Evolutionary conservation across 73 alveolate species (phyloP).

Genomic region (Paramecium octaurelia): DNA sequence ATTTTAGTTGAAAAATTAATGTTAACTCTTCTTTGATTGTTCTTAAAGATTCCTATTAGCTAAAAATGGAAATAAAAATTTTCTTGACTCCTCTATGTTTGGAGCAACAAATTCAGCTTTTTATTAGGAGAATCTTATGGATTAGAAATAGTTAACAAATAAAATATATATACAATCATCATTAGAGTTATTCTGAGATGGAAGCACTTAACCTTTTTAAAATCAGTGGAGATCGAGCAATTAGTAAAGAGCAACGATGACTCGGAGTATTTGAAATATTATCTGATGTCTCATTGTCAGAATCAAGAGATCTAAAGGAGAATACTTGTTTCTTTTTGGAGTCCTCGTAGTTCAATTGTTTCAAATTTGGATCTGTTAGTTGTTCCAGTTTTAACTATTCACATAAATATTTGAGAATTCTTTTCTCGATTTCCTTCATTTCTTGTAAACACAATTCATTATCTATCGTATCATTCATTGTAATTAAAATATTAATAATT

Average conservation of each 20-base stretch:
- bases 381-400: neutral
- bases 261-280: neutral
- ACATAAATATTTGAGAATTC: neutral
- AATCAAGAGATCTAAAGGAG: constrained; percentile 33
- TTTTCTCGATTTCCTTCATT: neutral
- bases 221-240: constrained; percentile 17
- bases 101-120: neutral
- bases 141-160: neutral
- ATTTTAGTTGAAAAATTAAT: neutral
- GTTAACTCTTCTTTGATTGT: neutral
- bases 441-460: neutral
- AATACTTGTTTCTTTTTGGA: neutral
- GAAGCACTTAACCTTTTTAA: constrained; percentile 28
- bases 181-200: neutral
- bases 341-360: neutral
- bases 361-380: constrained; percentile 11
- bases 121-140: neutral
- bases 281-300: constrained; percentile 37
- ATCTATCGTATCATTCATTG: constrained; percentile 28
- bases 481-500: neutral
- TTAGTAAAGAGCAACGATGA: neutral
- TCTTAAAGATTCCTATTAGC: neutral
- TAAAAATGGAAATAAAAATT: neutral
- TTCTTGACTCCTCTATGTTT: neutral
- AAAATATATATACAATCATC: neutral